Evolutionary conservation across 2,329 filamentous ascomycete genomes (phyloP).

Genomic region (Sporothrix mexicana): DNA sequence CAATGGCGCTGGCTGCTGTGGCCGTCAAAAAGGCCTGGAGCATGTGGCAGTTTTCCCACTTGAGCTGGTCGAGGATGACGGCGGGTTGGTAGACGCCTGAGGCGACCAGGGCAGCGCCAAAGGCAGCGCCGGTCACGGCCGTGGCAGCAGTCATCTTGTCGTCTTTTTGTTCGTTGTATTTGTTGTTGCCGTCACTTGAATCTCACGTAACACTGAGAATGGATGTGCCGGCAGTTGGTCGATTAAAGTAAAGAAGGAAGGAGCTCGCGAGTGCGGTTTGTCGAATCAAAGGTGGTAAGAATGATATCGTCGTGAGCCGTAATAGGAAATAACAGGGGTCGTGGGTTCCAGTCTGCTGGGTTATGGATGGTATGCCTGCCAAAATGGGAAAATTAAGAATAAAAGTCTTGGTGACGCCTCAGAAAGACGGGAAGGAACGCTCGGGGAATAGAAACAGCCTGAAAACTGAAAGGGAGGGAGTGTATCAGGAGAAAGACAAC

Average conservation of each 20-base stretch:
- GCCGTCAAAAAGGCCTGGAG: conserved; percentile 67
- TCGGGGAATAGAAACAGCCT: not conserved
- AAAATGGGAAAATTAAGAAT: conserved; percentile 2
- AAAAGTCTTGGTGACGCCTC: not conserved
- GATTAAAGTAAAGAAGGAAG: not conserved
- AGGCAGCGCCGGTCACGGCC: conserved; percentile 59
- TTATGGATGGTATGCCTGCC: not conserved
- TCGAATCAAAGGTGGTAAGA: not conserved
- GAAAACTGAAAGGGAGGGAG: not conserved
- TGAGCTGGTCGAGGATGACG: conserved; percentile 66
- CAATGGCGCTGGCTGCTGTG: conserved; percentile 61
- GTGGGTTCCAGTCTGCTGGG: not conserved
- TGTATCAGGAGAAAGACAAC: not conserved
- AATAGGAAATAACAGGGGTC: conserved; percentile 14
- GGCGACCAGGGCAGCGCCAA: conserved; percentile 65
- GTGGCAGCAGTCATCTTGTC: conserved; percentile 40
- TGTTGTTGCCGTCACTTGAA: not conserved
- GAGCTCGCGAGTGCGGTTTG: not conserved
- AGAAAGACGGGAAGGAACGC: conserved; percentile 1
- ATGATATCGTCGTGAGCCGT: not conserved
- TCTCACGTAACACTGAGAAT: not conserved
- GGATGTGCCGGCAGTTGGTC: not conserved
- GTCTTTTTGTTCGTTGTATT: not conserved
- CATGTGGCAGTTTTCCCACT: conserved; percentile 68
- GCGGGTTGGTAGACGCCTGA: conserved; percentile 66